These are phyloP conservation scores for Vitis hybrid DNA, from an alignment of 177 flowering plant genomes.

Conservation along the genomic window DNA sequence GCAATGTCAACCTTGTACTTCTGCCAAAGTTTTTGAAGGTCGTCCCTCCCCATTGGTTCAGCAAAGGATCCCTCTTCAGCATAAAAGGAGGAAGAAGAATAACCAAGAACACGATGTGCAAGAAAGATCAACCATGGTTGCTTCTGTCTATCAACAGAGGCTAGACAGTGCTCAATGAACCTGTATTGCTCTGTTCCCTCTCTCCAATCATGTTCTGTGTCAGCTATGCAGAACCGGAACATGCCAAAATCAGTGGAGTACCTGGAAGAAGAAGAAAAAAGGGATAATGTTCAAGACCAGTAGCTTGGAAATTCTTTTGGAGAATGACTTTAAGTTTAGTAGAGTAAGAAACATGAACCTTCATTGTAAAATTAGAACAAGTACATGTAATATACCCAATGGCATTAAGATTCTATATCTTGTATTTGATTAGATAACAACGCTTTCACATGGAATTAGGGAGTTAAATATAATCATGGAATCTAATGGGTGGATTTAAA, in stretches of 20 bases:
- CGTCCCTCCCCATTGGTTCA: constrained; percentile 91
- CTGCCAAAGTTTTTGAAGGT: constrained; percentile 89
- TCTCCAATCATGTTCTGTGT: constrained; percentile 94
- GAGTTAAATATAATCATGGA: no score
- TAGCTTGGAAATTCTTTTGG: no score
- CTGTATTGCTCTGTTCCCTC: constrained; percentile 81
- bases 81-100: constrained; percentile 60
- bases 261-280: constrained; percentile 39
- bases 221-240: constrained; percentile 89
- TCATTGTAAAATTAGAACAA: no score
- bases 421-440: no score
- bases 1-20: constrained; percentile 83
- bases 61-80: constrained; percentile 70
- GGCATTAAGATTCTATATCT: no score
- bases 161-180: constrained; percentile 77
- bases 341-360: no score
- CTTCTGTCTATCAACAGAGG: constrained; percentile 73
- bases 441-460: no score
- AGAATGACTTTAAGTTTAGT: no score
- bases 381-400: no score
- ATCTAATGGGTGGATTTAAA: no score
- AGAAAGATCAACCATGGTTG: constrained; percentile 90
- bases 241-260: constrained; percentile 86
- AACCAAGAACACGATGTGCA: constrained; percentile 86
- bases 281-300: no score